Conservation (phyloP, 768 basidiomycete genomes). For the Serendipita sp. region DNA sequence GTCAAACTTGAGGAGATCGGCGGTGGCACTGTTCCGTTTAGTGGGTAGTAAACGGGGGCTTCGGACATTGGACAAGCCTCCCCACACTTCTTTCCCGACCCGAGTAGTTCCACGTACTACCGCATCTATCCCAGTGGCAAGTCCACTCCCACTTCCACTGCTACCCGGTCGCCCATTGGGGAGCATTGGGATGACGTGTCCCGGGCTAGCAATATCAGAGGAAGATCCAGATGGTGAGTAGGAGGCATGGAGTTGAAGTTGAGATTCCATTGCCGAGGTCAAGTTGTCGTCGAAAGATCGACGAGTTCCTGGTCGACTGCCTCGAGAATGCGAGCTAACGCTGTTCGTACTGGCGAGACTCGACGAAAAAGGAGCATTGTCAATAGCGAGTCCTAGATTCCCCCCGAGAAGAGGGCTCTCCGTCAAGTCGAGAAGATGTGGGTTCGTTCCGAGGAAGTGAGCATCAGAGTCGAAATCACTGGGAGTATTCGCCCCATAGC, state of each 20-base stretch:
- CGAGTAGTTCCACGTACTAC: slow-evolving; percentile 5
- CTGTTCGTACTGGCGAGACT: slow-evolving; percentile 29
- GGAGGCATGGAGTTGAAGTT: slow-evolving; percentile 33
- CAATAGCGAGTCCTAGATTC: background rate
- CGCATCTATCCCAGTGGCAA: slow-evolving; percentile 15
- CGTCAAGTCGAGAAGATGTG: slow-evolving; percentile 27
- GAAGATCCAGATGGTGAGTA: slow-evolving; percentile 15
- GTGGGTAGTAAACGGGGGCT: slow-evolving; percentile 15
- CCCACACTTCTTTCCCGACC: slow-evolving; percentile 15
- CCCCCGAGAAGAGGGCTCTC: slow-evolving; percentile 1
- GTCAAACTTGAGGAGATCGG: slow-evolving; percentile 2
- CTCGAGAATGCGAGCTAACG: background rate
- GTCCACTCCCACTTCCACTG: slow-evolving; percentile 9
- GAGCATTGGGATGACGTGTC: slow-evolving; percentile 50
- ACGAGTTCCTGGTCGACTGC: background rate
- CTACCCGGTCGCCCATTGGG: slow-evolving; percentile 42
- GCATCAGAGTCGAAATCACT: slow-evolving; percentile 23
- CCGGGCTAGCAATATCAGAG: background rate
- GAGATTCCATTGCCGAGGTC: slow-evolving; percentile 51
- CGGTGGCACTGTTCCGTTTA: slow-evolving; percentile 7
- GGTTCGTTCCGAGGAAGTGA: slow-evolving; percentile 23
- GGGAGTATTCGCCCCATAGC: background rate
- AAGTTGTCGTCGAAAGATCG: slow-evolving; percentile 62
- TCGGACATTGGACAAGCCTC: slow-evolving; percentile 15
- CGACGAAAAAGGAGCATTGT: slow-evolving; percentile 18